phyloP scores from a whole-genome alignment of 2,329 filamentous ascomycete genomes.

The Diplodia sapinea region DNA sequence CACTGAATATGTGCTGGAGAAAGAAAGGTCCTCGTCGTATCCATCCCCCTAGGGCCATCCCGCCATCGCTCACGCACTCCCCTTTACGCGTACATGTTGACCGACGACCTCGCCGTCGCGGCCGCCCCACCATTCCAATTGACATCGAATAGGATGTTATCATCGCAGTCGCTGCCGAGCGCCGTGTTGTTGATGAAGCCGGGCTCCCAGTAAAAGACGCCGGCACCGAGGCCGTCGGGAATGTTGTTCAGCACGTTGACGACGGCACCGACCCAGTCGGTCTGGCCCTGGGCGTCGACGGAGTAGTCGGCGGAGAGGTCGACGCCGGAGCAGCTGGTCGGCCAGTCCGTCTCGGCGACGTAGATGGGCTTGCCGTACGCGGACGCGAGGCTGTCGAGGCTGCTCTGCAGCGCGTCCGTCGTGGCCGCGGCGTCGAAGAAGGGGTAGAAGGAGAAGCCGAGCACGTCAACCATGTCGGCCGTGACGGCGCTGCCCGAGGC shows the following conservation, averaged over 20 bases:
- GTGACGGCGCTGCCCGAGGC: slow-evolving; percentile 57
- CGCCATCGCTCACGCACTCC: neutral
- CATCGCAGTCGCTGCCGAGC: slow-evolving; percentile 58
- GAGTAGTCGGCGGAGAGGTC: slow-evolving; percentile 64
- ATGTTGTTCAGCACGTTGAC: slow-evolving; percentile 62
- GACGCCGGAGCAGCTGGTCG: slow-evolving; percentile 61
- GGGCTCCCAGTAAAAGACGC: slow-evolving; percentile 77
- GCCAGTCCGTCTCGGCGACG: slow-evolving; percentile 76
- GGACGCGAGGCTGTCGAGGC: slow-evolving; percentile 63
- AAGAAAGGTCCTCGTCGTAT: neutral
- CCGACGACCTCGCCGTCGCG: slow-evolving; percentile 61
- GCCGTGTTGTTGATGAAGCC: slow-evolving; percentile 71
- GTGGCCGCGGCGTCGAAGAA: slow-evolving; percentile 69
- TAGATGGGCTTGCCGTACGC: slow-evolving; percentile 69
- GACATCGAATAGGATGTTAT: slow-evolving; percentile 55
- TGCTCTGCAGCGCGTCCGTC: slow-evolving; percentile 61
- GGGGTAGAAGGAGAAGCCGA: slow-evolving; percentile 76
- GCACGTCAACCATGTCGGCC: slow-evolving; percentile 68
- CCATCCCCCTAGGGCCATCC: neutral
- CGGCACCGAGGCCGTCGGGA: slow-evolving; percentile 56
- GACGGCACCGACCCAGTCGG: slow-evolving; percentile 65
- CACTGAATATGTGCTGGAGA: slow-evolving; percentile 1
- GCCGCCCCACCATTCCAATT: slow-evolving; percentile 67
- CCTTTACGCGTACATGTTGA: slow-evolving; percentile 54
- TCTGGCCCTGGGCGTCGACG: slow-evolving; percentile 68